Evolutionary conservation across 2,329 filamentous ascomycete genomes (phyloP).

Genomic region (Ophiocordyceps camponoti-rufipedis): DNA sequence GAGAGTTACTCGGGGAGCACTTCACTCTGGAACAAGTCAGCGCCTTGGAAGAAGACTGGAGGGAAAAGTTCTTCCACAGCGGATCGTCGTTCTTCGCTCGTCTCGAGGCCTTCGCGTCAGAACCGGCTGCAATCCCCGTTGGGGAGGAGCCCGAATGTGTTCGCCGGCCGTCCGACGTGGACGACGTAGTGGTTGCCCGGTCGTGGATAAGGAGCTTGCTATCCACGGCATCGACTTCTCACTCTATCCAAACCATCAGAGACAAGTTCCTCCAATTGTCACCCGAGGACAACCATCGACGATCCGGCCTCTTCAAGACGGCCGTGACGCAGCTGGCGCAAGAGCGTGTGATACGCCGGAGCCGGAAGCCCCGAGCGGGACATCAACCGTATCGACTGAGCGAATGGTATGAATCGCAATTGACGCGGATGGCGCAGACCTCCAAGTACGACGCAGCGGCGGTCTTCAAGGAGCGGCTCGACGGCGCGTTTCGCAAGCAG

Average conservation of each 20-base stretch:
- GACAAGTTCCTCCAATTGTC: slow-evolving; percentile 33
- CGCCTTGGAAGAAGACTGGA: slow-evolving; percentile 23
- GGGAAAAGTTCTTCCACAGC: slow-evolving; percentile 36
- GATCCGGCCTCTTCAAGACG: slow-evolving; percentile 25
- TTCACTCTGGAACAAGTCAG: slow-evolving; percentile 21
- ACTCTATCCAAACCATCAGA: slow-evolving; percentile 26
- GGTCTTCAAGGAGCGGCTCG: slow-evolving; percentile 40
- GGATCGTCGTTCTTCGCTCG: slow-evolving; percentile 37
- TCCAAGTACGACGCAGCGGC: slow-evolving; percentile 39
- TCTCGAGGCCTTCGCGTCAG: slow-evolving; percentile 33
- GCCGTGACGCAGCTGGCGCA: slow-evolving; percentile 29
- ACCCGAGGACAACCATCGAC: slow-evolving; percentile 16
- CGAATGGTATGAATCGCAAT: slow-evolving; percentile 34
- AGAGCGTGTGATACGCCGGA: slow-evolving; percentile 38
- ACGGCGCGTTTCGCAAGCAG: slow-evolving; percentile 29
- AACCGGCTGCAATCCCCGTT: slow-evolving; percentile 21
- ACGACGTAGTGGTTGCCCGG: slow-evolving; percentile 25
- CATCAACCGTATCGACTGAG: slow-evolving; percentile 47
- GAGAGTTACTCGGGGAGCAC: slow-evolving; percentile 22
- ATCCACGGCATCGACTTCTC: slow-evolving; percentile 30
- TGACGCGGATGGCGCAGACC: slow-evolving; percentile 36
- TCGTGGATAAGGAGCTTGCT: slow-evolving; percentile 44
- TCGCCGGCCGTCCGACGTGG: slow-evolving; percentile 1
- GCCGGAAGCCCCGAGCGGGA: slow-evolving; percentile 35
- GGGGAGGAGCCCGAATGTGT: slow-evolving; percentile 3